Percentiles rank a stretch among this genome's conserved stretches.
Evolutionary conservation across 495 filamentous ascomycete species (phyloP).

Genomic region (Penicillium roqueforti): DNA sequence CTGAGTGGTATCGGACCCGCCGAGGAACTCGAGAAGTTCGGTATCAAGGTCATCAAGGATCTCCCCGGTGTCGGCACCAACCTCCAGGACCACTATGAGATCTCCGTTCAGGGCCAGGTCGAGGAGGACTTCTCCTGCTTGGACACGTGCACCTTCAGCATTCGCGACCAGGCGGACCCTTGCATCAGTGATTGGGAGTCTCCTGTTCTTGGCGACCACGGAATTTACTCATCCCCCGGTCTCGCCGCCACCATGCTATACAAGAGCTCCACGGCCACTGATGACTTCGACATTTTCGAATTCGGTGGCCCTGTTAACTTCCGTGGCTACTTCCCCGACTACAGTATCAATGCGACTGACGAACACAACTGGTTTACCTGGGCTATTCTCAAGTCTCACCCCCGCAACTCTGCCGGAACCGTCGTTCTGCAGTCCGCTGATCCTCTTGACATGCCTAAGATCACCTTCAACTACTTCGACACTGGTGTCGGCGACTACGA

Average conservation of each 20-base stretch:
- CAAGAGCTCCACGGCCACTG: slow-evolving; percentile 38
- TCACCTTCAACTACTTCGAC: slow-evolving; percentile 56
- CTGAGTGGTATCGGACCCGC: slow-evolving; percentile 58
- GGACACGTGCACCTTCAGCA: slow-evolving; percentile 11
- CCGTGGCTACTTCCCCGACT: slow-evolving; percentile 38
- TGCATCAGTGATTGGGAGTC: slow-evolving; percentile 46
- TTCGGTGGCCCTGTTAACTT: slow-evolving; percentile 52
- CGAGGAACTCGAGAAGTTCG: slow-evolving; percentile 42
- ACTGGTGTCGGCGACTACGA: slow-evolving; percentile 33
- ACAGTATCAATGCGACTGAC: slow-evolving; percentile 26
- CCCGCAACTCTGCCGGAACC: slow-evolving; percentile 49
- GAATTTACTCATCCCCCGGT: slow-evolving; percentile 49
- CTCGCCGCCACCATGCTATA: slow-evolving; percentile 47
- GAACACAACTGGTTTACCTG: slow-evolving; percentile 41
- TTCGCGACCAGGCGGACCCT: slow-evolving; percentile 29
- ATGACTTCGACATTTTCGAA: slow-evolving; percentile 48
- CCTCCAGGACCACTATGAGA: slow-evolving; percentile 63
- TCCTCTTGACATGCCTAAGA: slow-evolving; percentile 51
- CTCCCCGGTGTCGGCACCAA: slow-evolving; percentile 65
- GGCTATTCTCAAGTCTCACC: slow-evolving; percentile 51
- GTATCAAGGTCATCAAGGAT: slow-evolving; percentile 51
- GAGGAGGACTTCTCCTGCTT: slow-evolving; percentile 39
- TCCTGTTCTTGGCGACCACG: slow-evolving; percentile 32
- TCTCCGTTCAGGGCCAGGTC: slow-evolving; percentile 37
- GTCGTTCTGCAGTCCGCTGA: slow-evolving; percentile 48